These are phyloP conservation scores for Aspergillus pseudonomiae DNA, from an alignment of 2,329 filamentous ascomycete species.

Conservation along the genomic window DNA sequence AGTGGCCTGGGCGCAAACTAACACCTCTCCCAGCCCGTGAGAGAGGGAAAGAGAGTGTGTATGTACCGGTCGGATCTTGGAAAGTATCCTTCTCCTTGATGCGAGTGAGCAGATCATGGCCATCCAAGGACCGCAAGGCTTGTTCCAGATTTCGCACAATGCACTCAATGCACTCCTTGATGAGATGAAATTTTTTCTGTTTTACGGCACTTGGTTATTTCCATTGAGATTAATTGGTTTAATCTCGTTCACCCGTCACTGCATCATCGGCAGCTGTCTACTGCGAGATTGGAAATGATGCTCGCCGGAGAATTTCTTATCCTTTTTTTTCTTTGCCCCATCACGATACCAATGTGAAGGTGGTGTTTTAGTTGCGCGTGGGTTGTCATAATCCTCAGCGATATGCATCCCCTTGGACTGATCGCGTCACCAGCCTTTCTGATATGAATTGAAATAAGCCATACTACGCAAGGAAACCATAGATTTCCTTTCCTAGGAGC, in stretches of 20 bases:
- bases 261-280: conserved; percentile 7
- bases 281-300: conserved; percentile 7
- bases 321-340: conserved; percentile 1
- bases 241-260: not conserved
- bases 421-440: conserved; percentile 16
- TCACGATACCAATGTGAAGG: conserved; percentile 9
- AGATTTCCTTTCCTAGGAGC: not conserved
- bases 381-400: conserved; percentile 10
- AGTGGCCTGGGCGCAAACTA: not conserved
- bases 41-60: not conserved
- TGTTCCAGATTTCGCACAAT: conserved; percentile 1
- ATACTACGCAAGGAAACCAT: conserved; percentile 16
- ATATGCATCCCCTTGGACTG: conserved; percentile 7
- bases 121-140: not conserved
- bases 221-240: not conserved
- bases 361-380: conserved; percentile 11
- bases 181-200: not conserved
- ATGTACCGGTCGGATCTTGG: not conserved
- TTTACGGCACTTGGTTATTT: not conserved
- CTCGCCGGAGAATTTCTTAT: conserved; percentile 16
- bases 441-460: not conserved
- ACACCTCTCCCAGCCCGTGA: not conserved
- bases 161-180: not conserved
- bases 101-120: not conserved
- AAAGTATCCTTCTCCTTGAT: not conserved